Percentiles rank a stretch among this genome's conserved stretches.
Evolutionary conservation across 257 asterid genomes (phyloP).

Genomic region (Solanum corneliomulleri): DNA sequence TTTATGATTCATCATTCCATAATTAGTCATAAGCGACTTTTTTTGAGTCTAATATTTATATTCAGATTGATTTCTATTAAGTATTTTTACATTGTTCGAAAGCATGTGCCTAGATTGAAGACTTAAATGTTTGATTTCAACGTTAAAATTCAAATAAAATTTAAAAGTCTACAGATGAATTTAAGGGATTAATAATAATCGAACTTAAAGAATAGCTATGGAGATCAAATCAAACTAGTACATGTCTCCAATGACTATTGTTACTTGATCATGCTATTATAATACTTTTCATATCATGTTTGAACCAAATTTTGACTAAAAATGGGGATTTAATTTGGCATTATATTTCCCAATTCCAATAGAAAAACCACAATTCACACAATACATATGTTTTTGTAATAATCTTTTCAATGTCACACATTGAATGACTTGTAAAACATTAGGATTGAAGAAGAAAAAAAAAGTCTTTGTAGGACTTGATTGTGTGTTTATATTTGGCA

Average conservation of each 20-base stretch:
- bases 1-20: accelerated
- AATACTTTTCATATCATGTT: not conserved
- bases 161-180: too few relatives aligned
- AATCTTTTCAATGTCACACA: not conserved
- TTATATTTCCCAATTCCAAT: not conserved
- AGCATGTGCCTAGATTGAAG: not conserved
- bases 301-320: not conserved
- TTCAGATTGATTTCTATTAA: not conserved
- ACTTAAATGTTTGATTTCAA: not conserved
- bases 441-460: not conserved
- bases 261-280: not conserved
- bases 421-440: not conserved
- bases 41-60: not conserved
- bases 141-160: not conserved
- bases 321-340: not conserved
- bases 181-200: not conserved
- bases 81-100: not conserved
- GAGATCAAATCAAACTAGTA: not conserved
- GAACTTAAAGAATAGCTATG: not conserved
- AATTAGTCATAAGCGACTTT: not conserved
- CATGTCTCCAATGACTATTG: not conserved
- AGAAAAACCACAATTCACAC: not conserved
- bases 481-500: not conserved
- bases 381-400: not conserved
- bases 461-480: not conserved